These are phyloP conservation scores for Nicotiana tomentosiformis DNA, from an alignment of 257 asterid species.

Conservation along the genomic window DNA sequence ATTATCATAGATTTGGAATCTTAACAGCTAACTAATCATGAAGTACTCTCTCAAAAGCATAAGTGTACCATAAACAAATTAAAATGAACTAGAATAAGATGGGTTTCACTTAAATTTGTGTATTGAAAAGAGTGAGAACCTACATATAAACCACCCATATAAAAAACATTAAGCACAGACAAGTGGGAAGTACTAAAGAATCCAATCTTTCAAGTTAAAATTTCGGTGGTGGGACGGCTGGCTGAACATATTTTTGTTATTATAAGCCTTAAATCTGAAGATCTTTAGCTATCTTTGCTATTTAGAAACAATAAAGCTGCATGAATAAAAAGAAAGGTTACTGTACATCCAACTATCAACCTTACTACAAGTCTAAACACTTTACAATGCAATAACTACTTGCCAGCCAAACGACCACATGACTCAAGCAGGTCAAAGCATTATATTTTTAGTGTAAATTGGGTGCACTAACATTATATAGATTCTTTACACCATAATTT, in stretches of 20 bases:
- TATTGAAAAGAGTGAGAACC: slow-evolving; percentile 22
- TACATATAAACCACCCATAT: slow-evolving; percentile 39
- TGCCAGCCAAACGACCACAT: background rate
- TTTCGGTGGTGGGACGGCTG: slow-evolving; percentile 18
- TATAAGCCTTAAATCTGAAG: background rate
- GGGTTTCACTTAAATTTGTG: slow-evolving; percentile 27
- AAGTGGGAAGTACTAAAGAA: slow-evolving; percentile 29
- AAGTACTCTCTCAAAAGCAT: slow-evolving; percentile 13
- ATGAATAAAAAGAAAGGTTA: slow-evolving; percentile 23
- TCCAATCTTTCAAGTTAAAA: slow-evolving; percentile 6
- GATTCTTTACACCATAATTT: background rate
- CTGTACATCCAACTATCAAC: background rate
- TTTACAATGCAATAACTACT: background rate
- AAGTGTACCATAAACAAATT: slow-evolving; percentile 13
- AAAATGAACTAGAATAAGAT: slow-evolving; percentile 23
- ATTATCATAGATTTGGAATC: slow-evolving; percentile 13
- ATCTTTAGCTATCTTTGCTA: background rate
- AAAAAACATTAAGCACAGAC: slow-evolving; percentile 8
- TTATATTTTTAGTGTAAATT: background rate
- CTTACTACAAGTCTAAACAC: background rate
- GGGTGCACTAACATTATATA: background rate
- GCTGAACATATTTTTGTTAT: slow-evolving; percentile 9
- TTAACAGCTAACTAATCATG: slow-evolving; percentile 15
- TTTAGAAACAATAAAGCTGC: slow-evolving; percentile 5
- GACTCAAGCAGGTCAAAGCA: background rate